These are phyloP conservation scores for Mycena floridula DNA, from an alignment of 768 basidiomycete genomes.

Conservation along the genomic window DNA sequence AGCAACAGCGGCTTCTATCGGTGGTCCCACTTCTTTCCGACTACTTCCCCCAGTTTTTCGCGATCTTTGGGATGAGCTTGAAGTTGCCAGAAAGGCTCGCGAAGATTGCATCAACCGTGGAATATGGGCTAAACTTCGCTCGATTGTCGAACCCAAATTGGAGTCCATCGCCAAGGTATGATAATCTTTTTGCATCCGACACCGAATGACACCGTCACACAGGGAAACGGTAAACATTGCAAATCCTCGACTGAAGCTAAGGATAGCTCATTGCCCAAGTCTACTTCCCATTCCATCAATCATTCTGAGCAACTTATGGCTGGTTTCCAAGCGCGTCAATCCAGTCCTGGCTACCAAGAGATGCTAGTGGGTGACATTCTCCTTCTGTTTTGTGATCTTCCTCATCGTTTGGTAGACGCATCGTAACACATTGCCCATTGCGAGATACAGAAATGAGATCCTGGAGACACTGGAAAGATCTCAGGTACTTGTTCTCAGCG, in stretches of 20 bases:
- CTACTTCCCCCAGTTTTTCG: slow-evolving; percentile 77
- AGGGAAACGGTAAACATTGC: not conserved
- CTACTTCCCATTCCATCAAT: too few species aligned
- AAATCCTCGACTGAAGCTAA: too few species aligned
- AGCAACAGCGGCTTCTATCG: slow-evolving; percentile 36
- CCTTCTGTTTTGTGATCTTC: not conserved
- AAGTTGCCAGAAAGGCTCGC: slow-evolving; percentile 48
- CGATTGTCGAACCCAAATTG: slow-evolving; percentile 61
- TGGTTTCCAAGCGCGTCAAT: slow-evolving; percentile 56
- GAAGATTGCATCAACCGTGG: slow-evolving; percentile 62
- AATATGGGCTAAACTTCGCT: slow-evolving; percentile 64
- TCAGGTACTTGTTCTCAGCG: slow-evolving; percentile 81
- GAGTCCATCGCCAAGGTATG: slow-evolving; percentile 32
- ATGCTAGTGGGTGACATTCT: slow-evolving; percentile 66
- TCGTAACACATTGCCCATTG: slow-evolving; percentile 81
- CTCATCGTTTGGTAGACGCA: slow-evolving; percentile 40
- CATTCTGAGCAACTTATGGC: slow-evolving; percentile 45
- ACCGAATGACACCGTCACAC: not conserved
- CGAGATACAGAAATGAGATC: slow-evolving; percentile 71
- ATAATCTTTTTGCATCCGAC: not conserved
- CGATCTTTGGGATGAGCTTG: slow-evolving; percentile 91
- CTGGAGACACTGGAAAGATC: slow-evolving; percentile 60
- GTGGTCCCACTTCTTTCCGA: slow-evolving; percentile 63
- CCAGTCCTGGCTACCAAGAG: slow-evolving; percentile 66
- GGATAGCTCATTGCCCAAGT: too few species aligned